Conservation (phyloP, 2,329 filamentous ascomycete genomes). For the Trichoderma atrobrunneum region DNA sequence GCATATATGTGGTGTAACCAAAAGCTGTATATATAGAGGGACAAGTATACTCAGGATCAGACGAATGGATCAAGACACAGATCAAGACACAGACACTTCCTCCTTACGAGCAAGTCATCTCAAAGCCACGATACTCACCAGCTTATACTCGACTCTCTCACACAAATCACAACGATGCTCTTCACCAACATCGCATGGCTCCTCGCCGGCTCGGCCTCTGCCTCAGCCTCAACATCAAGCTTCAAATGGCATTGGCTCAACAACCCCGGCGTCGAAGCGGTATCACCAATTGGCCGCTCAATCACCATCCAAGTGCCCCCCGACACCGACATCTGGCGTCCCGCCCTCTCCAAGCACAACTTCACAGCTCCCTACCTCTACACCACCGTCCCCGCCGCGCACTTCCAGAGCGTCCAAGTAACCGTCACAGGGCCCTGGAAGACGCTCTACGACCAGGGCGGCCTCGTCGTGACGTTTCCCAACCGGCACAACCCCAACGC, state of each 20-base stretch:
- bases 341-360: conserved; percentile 18
- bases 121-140: neutral
- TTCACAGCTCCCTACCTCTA: conserved; percentile 23
- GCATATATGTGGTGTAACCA: neutral
- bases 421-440: conserved; percentile 22
- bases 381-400: conserved; percentile 14
- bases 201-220: neutral
- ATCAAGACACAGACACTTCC: neutral
- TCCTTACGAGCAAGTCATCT: neutral
- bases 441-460: conserved; percentile 24
- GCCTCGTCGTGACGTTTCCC: conserved; percentile 21
- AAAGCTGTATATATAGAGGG: neutral
- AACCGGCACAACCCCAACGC: neutral
- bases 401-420: conserved; percentile 21
- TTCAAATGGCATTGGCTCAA: conserved; percentile 20
- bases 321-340: conserved; percentile 24
- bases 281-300: conserved; percentile 18
- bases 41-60: neutral
- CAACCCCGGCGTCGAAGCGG: conserved; percentile 3
- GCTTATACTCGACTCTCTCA: neutral
- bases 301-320: conserved; percentile 22
- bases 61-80: neutral
- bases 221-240: neutral
- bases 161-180: neutral
- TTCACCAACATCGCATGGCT: neutral